A percentile compares a stretch with the other conserved stretches of the same genome.
Conservation (phyloP, 78 protist species). For the Creolimax fragrantissima region DNA sequence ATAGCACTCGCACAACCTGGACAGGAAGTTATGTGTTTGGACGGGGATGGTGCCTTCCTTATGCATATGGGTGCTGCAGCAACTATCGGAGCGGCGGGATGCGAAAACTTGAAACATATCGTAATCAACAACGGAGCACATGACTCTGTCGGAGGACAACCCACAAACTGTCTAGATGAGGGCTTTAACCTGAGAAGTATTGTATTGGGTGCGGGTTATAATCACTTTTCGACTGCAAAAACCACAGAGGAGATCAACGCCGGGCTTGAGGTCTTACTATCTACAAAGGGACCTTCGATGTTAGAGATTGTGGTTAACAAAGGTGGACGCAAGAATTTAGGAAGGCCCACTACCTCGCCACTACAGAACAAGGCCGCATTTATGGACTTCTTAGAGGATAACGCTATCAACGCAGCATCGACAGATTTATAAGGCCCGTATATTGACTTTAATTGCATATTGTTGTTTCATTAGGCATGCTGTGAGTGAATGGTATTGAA, state of each 20-base stretch:
- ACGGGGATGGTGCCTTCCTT: slow-evolving; percentile 51
- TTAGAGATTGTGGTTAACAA: slow-evolving; percentile 34
- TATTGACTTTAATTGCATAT: no score
- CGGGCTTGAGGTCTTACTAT: not conserved
- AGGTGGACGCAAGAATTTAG: slow-evolving; percentile 36
- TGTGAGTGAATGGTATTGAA: no score
- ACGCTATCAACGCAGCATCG: not conserved
- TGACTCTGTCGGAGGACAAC: slow-evolving; percentile 49
- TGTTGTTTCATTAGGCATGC: no score
- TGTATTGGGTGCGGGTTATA: slow-evolving; percentile 33
- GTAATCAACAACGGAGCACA: slow-evolving; percentile 54
- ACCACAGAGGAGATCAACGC: not conserved
- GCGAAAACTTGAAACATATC: slow-evolving; percentile 35
- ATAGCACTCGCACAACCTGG: slow-evolving; percentile 30
- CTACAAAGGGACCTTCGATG: slow-evolving; percentile 20
- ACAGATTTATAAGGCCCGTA: no score
- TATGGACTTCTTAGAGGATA: slow-evolving; percentile 11
- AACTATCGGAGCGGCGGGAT: slow-evolving; percentile 5
- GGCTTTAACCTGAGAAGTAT: not conserved
- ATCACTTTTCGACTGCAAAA: not conserved
- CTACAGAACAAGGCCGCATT: slow-evolving; percentile 39
- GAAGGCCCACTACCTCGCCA: slow-evolving; percentile 45
- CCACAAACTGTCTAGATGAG: slow-evolving; percentile 8
- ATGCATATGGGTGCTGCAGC: slow-evolving; percentile 54
- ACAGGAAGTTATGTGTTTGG: slow-evolving; percentile 30